Evolutionary conservation across 257 asterid species (phyloP).

Genomic region (Scutellaria minor): DNA sequence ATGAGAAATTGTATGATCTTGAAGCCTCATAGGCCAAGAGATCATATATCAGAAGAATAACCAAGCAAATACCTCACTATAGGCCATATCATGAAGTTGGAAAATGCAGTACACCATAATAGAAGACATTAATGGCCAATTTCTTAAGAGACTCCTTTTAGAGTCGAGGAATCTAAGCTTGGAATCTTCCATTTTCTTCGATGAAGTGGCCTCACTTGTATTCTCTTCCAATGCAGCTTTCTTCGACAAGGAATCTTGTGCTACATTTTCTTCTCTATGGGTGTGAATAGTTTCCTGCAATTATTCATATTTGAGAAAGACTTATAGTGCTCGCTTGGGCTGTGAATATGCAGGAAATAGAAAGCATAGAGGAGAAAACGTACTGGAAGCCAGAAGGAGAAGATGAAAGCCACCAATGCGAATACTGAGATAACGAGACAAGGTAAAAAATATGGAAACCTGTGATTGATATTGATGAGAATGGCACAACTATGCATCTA

Average conservation of each 20-base stretch:
- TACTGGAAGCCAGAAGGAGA: slow-evolving; percentile 79
- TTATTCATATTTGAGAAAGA: slow-evolving; percentile 25
- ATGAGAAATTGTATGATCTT: too few relatives aligned
- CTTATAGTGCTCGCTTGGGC: neutral
- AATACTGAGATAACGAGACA: slow-evolving; percentile 71
- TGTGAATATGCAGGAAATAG: neutral
- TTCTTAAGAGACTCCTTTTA: slow-evolving; percentile 52
- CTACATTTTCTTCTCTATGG: slow-evolving; percentile 43
- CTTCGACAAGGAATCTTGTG: slow-evolving; percentile 27
- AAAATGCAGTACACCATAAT: slow-evolving; percentile 75
- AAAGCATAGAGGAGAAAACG: slow-evolving; percentile 32
- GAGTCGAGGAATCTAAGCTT: slow-evolving; percentile 34
- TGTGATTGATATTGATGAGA: slow-evolving; percentile 32
- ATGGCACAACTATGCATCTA: neutral
- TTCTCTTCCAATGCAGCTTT: slow-evolving; percentile 43
- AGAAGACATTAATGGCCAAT: slow-evolving; percentile 81
- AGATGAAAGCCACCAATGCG: slow-evolving; percentile 60
- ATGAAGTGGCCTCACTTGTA: slow-evolving; percentile 26
- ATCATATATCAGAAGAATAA: too few relatives aligned
- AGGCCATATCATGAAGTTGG: slow-evolving; percentile 92
- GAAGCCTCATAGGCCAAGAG: too few relatives aligned
- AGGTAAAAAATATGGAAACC: slow-evolving; percentile 88
- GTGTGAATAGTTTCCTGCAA: slow-evolving; percentile 81
- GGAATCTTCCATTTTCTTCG: slow-evolving; percentile 31
- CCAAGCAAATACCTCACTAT: slow-evolving; percentile 61